Base-by-base conservation (phyloP, 345 rosid species). In the Adansonia digitata region DNA sequence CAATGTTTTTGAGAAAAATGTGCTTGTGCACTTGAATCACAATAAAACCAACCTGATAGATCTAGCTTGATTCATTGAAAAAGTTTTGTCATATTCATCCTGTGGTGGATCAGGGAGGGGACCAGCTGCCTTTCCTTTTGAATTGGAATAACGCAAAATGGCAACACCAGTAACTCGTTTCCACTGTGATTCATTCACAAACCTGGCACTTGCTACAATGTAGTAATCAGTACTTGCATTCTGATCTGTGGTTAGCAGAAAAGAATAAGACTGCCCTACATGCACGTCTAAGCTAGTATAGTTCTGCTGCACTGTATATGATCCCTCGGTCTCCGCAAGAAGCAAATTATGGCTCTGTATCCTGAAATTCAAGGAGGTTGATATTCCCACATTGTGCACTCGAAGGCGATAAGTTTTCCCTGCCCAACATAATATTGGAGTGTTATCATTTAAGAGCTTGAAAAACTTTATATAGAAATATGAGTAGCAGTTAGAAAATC, bases 31-130 rank as follows among this genome's bases (percentile, higher is more conserved):
- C 53, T 75, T 53, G 20, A 73, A 73, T 53, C n/a, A 46, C 14
- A 34, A 68, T 42, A 5, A 46, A 51, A 77, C 86, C 14, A 80
- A 91, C 99, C 99, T 93, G 88, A 96, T 91, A 40, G 99, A 96
- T 88, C 99, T 88, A 51, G 98, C 97, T 84, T 96, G 99, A 83
- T 93, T 96, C 99, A 96, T 96, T 68, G 99, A 95, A 83, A 84
- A 93, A 69, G 97, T 92, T 78, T 93, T 93, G 83, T 96, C 98
- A 40, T 79, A 93, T 71, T 88, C 92, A 70, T 96, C 98, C 55
- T 87, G 83, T 6, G 99, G 98, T 37, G 92, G 85, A 39, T 84
- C 94, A 0, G 99, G 99, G 64, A 96, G 90, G 34, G 95, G 91
- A 57, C 99, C 99, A n/a, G 52, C 75, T 5, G 95, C 98, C 85